Conservation (phyloP, 192 early-diverging fungal species). For the Lobosporangium transversale region DNA sequence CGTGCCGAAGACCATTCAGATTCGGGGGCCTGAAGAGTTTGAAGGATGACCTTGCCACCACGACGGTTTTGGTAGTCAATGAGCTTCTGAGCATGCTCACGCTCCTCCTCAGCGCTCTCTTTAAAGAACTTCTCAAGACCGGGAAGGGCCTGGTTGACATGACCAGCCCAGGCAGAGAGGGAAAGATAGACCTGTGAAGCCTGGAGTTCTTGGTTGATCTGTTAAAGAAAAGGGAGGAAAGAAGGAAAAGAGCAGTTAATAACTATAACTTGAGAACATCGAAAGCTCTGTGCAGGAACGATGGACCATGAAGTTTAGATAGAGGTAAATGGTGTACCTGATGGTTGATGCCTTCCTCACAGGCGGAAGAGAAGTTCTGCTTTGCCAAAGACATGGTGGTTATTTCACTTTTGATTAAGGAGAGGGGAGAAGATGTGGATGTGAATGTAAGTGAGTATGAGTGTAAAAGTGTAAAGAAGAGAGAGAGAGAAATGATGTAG, state of each 20-base stretch:
- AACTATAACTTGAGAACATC: too few relatives aligned
- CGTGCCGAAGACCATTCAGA: slow-evolving; percentile 66
- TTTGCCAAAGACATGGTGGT: slow-evolving; percentile 59
- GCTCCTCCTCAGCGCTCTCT: slow-evolving; percentile 59
- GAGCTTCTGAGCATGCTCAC: slow-evolving; percentile 56
- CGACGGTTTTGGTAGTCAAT: slow-evolving; percentile 66
- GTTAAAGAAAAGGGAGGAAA: neutral
- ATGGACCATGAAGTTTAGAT: too few relatives aligned
- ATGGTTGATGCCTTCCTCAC: slow-evolving; percentile 65
- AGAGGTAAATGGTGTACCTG: slow-evolving; percentile 36
- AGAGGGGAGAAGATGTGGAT: neutral
- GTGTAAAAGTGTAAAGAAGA: slow-evolving; percentile 2
- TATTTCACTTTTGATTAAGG: neutral
- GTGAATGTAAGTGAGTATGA: neutral
- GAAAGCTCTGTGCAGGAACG: too few relatives aligned
- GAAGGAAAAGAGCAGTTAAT: neutral
- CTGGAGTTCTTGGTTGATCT: slow-evolving; percentile 68
- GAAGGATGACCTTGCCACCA: slow-evolving; percentile 64
- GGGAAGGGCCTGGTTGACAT: slow-evolving; percentile 58
- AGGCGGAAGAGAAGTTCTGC: slow-evolving; percentile 63
- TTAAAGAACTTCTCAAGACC: slow-evolving; percentile 65
- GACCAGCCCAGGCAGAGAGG: slow-evolving; percentile 62
- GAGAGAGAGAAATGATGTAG: neutral
- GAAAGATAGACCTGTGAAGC: slow-evolving; percentile 67
- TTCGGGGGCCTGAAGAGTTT: slow-evolving; percentile 62